phyloP scores from a whole-genome alignment of 75 land plant genomes.

The Pseudotsuga menziesii region DNA sequence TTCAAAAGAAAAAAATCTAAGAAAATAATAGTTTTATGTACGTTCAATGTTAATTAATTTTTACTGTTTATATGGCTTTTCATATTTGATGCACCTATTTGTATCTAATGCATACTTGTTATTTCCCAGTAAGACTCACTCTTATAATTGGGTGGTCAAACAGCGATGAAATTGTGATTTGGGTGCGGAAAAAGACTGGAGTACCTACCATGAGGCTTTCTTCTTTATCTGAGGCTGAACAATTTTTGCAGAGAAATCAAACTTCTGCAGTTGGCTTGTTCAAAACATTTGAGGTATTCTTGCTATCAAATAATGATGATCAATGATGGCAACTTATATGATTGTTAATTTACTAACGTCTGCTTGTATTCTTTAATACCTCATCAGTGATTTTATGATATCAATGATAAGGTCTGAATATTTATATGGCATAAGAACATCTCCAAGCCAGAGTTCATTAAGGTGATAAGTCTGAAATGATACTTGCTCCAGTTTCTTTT shows the following conservation, averaged over 20 bases:
- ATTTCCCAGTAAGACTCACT: not conserved
- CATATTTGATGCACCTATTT: not conserved
- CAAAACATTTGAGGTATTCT: constrained; percentile 63
- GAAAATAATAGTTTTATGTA: not conserved
- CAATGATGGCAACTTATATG: too few relatives aligned
- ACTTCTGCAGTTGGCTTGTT: constrained; percentile 63
- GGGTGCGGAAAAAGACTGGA: constrained; percentile 88
- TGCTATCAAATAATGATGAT: not conserved
- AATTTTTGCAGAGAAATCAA: constrained; percentile 40
- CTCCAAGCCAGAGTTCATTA: too few relatives aligned
- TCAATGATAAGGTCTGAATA: not conserved
- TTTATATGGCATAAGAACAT: too few relatives aligned
- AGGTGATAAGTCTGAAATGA: too few relatives aligned
- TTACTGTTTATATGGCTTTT: not conserved
- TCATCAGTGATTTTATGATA: not conserved
- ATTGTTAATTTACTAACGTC: not conserved
- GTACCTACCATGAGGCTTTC: constrained; percentile 52
- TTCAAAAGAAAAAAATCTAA: not conserved
- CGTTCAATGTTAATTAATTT: not conserved
- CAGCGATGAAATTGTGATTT: constrained; percentile 87
- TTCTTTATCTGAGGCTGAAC: constrained; percentile 54
- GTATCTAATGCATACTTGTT: not conserved
- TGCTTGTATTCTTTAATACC: not conserved
- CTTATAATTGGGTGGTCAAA: not conserved
- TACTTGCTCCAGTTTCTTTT: too few relatives aligned